Percentiles rank a stretch among this genome's conserved stretches.
These are phyloP conservation scores for Phytophthora gonapodyides DNA, from an alignment of 352 stramenopile genomes.

Conservation along the genomic window DNA sequence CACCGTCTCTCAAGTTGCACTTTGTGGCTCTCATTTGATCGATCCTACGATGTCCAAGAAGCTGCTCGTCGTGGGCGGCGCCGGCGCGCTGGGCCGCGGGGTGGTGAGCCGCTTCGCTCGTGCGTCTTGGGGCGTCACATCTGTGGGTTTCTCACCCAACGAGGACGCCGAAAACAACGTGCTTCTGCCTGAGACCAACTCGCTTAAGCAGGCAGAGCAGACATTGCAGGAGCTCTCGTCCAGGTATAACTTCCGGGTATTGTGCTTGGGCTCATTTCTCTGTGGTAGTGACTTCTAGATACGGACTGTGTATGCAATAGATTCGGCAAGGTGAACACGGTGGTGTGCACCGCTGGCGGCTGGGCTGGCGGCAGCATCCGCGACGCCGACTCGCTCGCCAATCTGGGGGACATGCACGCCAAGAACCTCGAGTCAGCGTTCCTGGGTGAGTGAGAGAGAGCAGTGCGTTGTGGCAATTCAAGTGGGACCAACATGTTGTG, in stretches of 20 bases:
- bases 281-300: neutral
- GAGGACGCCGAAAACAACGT: slow-evolving; percentile 51
- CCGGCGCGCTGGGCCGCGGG: slow-evolving; percentile 73
- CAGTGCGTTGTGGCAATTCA: neutral
- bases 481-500: neutral
- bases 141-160: slow-evolving; percentile 71
- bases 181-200: slow-evolving; percentile 54
- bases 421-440: slow-evolving; percentile 86
- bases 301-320: slow-evolving; percentile 10
- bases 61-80: slow-evolving; percentile 77
- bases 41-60: slow-evolving; percentile 48
- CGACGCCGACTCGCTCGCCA: slow-evolving; percentile 61
- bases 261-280: slow-evolving; percentile 4
- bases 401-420: slow-evolving; percentile 69
- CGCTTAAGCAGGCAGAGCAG: slow-evolving; percentile 54
- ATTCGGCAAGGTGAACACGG: slow-evolving; percentile 67
- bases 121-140: slow-evolving; percentile 71
- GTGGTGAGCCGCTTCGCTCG: slow-evolving; percentile 64
- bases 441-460: slow-evolving; percentile 42
- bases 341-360: slow-evolving; percentile 81
- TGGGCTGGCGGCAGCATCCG: slow-evolving; percentile 82
- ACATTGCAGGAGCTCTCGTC: slow-evolving; percentile 60
- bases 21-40: neutral
- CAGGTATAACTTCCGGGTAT: slow-evolving; percentile 17
- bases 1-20: neutral